Conservation (phyloP, 257 asterid genomes). For the Solanum gracilifrons region DNA sequence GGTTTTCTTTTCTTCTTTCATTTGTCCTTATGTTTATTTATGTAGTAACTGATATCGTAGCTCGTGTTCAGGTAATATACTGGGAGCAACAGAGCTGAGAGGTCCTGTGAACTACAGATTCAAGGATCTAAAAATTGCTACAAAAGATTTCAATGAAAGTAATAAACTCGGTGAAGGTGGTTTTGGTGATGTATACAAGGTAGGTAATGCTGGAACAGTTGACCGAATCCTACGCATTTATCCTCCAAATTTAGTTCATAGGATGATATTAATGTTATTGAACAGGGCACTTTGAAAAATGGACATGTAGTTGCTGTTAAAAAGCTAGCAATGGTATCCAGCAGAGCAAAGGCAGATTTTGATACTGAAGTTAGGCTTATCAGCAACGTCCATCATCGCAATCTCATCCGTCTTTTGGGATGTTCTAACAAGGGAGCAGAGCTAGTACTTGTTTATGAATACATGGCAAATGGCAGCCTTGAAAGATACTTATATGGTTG, state of each 20-base stretch:
- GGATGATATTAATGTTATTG: neutral
- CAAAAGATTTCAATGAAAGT: conserved; percentile 52
- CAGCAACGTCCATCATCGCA: conserved; percentile 83
- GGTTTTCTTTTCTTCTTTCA: neutral
- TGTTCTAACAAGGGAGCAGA: conserved; percentile 60
- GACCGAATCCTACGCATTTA: neutral
- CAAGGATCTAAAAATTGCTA: conserved; percentile 51
- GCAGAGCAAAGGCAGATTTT: conserved; percentile 58
- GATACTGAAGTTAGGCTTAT: conserved; percentile 74
- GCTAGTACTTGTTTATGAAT: conserved; percentile 57
- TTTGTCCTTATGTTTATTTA: neutral
- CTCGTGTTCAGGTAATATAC: conserved; percentile 28
- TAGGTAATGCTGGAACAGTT: neutral
- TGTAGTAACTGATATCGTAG: neutral
- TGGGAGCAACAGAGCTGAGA: conserved; percentile 67
- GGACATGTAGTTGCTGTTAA: conserved; percentile 69
- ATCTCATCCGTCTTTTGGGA: conserved; percentile 68
- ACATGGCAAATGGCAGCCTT: conserved; percentile 73
- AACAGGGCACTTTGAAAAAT: conserved; percentile 61
- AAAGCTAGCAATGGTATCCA: conserved; percentile 33
- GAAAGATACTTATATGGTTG: conserved; percentile 56
- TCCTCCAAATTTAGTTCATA: neutral
- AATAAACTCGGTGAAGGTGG: conserved; percentile 76
- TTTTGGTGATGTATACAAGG: conserved; percentile 78
- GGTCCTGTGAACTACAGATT: conserved; percentile 54